phyloP scores from a whole-genome alignment of 345 rosid species.

The Lenwebbia sp. region DNA sequence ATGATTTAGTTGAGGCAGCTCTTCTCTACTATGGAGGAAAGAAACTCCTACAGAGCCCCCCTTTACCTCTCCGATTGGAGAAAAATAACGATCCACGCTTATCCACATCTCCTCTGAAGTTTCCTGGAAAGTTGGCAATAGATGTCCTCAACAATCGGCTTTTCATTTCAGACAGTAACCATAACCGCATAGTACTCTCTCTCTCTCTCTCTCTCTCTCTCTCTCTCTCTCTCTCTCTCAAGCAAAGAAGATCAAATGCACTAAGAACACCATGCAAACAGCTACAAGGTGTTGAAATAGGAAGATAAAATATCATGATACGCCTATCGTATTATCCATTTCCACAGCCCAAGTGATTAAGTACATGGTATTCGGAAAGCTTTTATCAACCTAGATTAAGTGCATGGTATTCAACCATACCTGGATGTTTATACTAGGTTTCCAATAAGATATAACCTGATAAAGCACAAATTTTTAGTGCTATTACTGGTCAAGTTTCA shows the following conservation, averaged over 20 bases:
- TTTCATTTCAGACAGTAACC: conserved; percentile 95
- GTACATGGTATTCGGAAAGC: not conserved
- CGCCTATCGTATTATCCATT: not conserved
- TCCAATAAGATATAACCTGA: not conserved
- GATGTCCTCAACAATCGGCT: conserved; percentile 80
- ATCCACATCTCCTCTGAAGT: conserved; percentile 73
- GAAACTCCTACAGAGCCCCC: conserved; percentile 51
- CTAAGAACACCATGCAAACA: not conserved
- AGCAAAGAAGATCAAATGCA: not conserved
- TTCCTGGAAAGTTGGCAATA: conserved; percentile 86
- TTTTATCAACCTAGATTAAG: not conserved
- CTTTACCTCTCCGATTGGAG: conserved; percentile 68
- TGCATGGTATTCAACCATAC: not conserved
- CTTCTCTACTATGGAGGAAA: conserved; percentile 63
- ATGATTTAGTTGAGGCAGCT: conserved; percentile 82
- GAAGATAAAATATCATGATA: not conserved
- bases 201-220: conserved; percentile 10
- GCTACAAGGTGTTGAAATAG: not conserved
- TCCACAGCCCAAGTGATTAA: not conserved
- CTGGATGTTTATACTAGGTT: not conserved
- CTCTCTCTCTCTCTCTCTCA: not conserved
- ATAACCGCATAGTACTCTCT: conserved; percentile 73
- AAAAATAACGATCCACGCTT: conserved; percentile 79
- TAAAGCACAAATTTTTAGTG: not conserved
- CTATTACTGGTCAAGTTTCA: not conserved